Percentiles rank a stretch among this genome's conserved stretches.
Conservation (phyloP, 176 grass and related monocot genomes). For the Sorghum bicolor region Sorghum_bicolor_NCBIv3 NC_012870.2:64039501-64040000, state of each 20-base stretch:
- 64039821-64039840: conserved; percentile 90
- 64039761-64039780: background rate
- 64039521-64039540: conserved; percentile 95
- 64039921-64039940: background rate
- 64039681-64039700: conserved; percentile 82
- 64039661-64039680: conserved; percentile 86
- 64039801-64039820: conserved; percentile 39
- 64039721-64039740: conserved; percentile 42
- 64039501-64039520: conserved; percentile 95
- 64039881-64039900: conserved; percentile 80
- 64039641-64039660: conserved; percentile 95
- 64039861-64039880: conserved; percentile 85
- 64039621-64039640: conserved; percentile 85
- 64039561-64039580: background rate
- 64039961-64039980: background rate
- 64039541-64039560: conserved; percentile 86
- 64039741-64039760: background rate
- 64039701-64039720: conserved; percentile 98
- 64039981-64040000: conserved; percentile 51
- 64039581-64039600: background rate
- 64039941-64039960: background rate
- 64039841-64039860: conserved; percentile 90
- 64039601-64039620: background rate
- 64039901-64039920: conserved; percentile 86
- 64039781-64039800: background rate